Conservation (phyloP, 257 asterid genomes). For the Lycium barbarum region DNA sequence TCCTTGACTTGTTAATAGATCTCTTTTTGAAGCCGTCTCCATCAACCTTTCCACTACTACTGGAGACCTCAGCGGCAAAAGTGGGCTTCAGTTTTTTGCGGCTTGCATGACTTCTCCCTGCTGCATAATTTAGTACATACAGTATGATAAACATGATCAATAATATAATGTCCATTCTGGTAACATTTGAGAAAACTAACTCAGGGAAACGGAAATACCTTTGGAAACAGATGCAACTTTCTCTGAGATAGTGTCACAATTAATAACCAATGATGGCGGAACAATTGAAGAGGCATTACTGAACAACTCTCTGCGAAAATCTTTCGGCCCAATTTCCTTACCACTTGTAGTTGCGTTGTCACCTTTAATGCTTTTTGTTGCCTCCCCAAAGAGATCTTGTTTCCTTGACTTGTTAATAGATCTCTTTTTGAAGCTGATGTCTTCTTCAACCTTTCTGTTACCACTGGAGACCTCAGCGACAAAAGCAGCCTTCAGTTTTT, state of each 20-base stretch:
- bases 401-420: conserved; percentile 57
- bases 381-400: conserved; percentile 40
- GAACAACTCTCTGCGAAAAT: conserved; percentile 34
- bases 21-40: conserved; percentile 3
- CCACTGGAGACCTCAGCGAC: conserved; percentile 35
- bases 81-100: conserved; percentile 37
- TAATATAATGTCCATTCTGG: conserved; percentile 2
- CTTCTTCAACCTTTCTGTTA: conserved; percentile 41
- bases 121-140: conserved; percentile 39
- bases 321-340: conserved; percentile 40
- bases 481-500: conserved; percentile 36
- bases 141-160: conserved; percentile 8
- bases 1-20: conserved; percentile 56
- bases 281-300: conserved; percentile 36
- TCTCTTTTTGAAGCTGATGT: conserved; percentile 18
- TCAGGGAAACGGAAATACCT: conserved; percentile 52
- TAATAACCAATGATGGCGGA: conserved; percentile 40
- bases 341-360: conserved; percentile 31
- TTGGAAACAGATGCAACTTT: conserved; percentile 46
- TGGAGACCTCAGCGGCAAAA: conserved; percentile 36
- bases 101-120: conserved; percentile 48
- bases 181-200: conserved; percentile 25
- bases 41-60: conserved; percentile 41
- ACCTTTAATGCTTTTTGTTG: conserved; percentile 38
- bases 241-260: conserved; percentile 39